A percentile compares a stretch with the other conserved stretches of the same genome.
phyloP scores from a whole-genome alignment of 1,284 basidiomycete species.

The Pseudozyma tsukubaensis region DNA sequence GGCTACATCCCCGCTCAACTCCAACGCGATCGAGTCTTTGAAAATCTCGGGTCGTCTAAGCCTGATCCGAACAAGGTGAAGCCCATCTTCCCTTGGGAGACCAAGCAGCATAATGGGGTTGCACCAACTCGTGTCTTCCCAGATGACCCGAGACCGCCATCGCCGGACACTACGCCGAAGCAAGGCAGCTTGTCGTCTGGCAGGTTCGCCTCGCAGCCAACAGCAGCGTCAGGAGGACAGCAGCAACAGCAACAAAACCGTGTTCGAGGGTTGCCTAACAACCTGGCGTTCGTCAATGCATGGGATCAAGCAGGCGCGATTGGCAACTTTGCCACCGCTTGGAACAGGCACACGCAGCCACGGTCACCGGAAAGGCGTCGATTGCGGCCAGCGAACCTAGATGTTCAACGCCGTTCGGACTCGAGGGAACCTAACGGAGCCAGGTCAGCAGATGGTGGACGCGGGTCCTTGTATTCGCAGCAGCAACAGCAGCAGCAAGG shows the following conservation, averaged over 20 bases:
- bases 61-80: conserved; percentile 82
- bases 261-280: conserved; percentile 41
- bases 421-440: conserved; percentile 4
- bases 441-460: not conserved
- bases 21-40: conserved; percentile 74
- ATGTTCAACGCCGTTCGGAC: not conserved
- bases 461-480: not conserved
- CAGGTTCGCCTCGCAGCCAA: not conserved
- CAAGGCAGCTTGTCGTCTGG: conserved; percentile 2
- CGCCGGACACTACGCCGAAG: conserved; percentile 15
- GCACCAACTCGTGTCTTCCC: conserved; percentile 53
- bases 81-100: conserved; percentile 93
- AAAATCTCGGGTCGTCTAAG: conserved; percentile 69
- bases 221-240: conserved; percentile 2
- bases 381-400: conserved; percentile 1
- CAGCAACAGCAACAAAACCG: conserved; percentile 9
- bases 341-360: conserved; percentile 22
- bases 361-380: conserved; percentile 19
- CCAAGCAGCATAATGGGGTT: conserved; percentile 68
- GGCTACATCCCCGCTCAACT: conserved; percentile 73
- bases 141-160: conserved; percentile 43
- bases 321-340: conserved; percentile 38
- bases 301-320: conserved; percentile 56
- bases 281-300: conserved; percentile 52
- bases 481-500: not conserved